Percentiles rank a stretch among this genome's conserved stretches.
Conservation (phyloP, 257 asterid genomes). For the Avicennia marina region DNA sequence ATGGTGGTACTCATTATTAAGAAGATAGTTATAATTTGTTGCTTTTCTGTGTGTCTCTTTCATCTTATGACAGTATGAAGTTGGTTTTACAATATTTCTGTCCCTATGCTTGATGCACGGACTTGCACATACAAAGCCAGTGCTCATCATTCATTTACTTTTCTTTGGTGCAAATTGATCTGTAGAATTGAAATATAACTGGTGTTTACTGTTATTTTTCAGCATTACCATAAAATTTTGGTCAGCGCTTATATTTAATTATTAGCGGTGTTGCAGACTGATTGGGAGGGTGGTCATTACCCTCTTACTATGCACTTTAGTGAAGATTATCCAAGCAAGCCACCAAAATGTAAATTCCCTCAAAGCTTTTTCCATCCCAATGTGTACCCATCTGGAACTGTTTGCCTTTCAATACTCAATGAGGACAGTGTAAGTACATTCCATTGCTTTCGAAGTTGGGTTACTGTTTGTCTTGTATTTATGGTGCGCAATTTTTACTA, state of each 20-base stretch:
- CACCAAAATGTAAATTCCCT: slow-evolving; percentile 78
- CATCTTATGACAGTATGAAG: too few species aligned
- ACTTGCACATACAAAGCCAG: too few species aligned
- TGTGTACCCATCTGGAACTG: slow-evolving; percentile 70
- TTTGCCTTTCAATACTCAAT: slow-evolving; percentile 70
- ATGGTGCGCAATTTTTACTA: background rate
- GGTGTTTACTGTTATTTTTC: background rate
- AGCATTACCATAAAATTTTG: background rate
- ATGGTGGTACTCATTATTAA: too few species aligned
- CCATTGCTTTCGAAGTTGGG: background rate
- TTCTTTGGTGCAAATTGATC: too few species aligned
- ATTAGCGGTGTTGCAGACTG: slow-evolving; percentile 44
- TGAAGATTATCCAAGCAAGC: slow-evolving; percentile 74
- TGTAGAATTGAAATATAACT: background rate
- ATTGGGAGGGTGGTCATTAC: slow-evolving; percentile 75
- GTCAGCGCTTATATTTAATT: background rate
- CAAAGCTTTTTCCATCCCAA: slow-evolving; percentile 73
- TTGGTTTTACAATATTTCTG: too few species aligned
- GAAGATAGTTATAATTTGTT: too few species aligned
- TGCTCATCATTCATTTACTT: too few species aligned
- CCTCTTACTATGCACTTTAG: slow-evolving; percentile 67
- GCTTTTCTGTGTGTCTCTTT: too few species aligned
- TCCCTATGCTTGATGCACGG: too few species aligned
- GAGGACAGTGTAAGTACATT: slow-evolving; percentile 61
- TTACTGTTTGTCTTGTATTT: too few species aligned